phyloP scores from a whole-genome alignment of 2,329 filamentous ascomycete species.

The Davidsoniella eucalypti region DNA sequence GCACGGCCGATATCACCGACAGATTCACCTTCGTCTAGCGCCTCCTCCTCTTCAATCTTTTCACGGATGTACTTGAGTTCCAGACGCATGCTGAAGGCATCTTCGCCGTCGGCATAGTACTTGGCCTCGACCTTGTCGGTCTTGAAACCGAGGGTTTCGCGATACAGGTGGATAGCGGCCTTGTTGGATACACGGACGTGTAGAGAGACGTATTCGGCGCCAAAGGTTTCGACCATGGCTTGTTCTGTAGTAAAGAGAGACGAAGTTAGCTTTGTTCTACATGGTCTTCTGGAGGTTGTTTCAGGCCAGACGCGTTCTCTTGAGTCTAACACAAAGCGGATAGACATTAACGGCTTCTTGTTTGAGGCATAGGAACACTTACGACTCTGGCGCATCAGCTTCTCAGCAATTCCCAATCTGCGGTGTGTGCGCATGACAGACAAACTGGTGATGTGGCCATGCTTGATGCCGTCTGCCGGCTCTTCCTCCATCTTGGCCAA shows the following conservation, averaged over 20 bases:
- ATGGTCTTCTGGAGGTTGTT: neutral
- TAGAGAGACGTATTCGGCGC: conserved; percentile 81
- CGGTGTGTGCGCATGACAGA: conserved; percentile 95
- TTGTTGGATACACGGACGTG: conserved; percentile 91
- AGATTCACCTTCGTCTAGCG: conserved; percentile 50
- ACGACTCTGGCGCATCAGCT: conserved; percentile 94
- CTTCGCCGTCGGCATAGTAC: conserved; percentile 96
- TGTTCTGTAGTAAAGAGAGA: conserved; percentile 39
- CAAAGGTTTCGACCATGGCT: conserved; percentile 92
- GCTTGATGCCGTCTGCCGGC: conserved; percentile 72
- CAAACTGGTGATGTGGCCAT: conserved; percentile 91
- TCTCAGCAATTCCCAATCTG: conserved; percentile 81
- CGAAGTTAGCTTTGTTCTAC: neutral
- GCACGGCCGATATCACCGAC: conserved; percentile 47
- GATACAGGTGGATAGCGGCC: conserved; percentile 82
- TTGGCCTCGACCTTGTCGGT: conserved; percentile 73
- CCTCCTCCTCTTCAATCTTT: conserved; percentile 27
- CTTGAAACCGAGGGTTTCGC: conserved; percentile 77
- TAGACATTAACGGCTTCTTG: no score
- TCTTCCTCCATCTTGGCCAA: conserved; percentile 99
- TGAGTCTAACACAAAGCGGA: no score
- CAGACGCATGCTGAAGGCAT: conserved; percentile 87
- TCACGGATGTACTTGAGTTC: conserved; percentile 50
- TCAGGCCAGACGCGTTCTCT: neutral
- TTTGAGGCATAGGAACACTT: conserved; percentile 23